A percentile compares a stretch with the other conserved stretches of the same genome.
Conservation (phyloP, 177 flowering plant genomes). For the Telopea speciosissima region DNA sequence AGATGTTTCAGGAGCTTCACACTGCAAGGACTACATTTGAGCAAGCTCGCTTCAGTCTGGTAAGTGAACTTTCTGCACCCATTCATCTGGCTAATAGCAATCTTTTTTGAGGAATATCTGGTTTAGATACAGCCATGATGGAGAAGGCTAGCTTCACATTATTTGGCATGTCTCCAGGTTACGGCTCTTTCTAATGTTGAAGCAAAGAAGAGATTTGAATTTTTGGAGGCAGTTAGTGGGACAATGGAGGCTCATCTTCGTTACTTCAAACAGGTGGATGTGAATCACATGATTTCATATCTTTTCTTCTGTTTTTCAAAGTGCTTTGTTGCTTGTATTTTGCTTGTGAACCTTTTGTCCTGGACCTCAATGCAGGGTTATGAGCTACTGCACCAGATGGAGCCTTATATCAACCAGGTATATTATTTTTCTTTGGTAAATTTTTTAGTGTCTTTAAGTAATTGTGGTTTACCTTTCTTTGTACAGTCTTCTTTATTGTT, state of each 20-base stretch:
- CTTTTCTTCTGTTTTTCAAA: neutral
- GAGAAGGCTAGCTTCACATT: neutral
- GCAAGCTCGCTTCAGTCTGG: conserved; percentile 95
- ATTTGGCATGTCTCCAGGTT: conserved; percentile 36
- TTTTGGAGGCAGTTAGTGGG: conserved; percentile 94
- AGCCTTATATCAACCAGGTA: conserved; percentile 95
- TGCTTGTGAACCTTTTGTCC: conserved; percentile 9
- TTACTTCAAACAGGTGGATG: conserved; percentile 86
- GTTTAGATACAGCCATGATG: conserved; percentile 2
- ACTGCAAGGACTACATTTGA: conserved; percentile 82
- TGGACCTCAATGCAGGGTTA: conserved; percentile 59
- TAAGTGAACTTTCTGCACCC: conserved; percentile 20
- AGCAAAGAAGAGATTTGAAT: conserved; percentile 93
- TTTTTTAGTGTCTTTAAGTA: neutral
- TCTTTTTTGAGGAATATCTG: neutral
- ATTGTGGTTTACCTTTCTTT: neutral
- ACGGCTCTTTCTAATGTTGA: conserved; percentile 86
- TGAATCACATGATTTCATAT: conserved; percentile 11
- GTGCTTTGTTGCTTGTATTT: conserved; percentile 3
- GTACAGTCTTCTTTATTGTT: neutral
- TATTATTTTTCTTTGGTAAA: neutral
- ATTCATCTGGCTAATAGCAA: neutral
- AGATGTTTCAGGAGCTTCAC: conserved; percentile 77
- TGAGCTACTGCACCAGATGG: conserved; percentile 97
- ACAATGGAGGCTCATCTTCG: conserved; percentile 98